phyloP scores from a whole-genome alignment of 495 filamentous ascomycete genomes.

The Xylaria curta region DNA sequence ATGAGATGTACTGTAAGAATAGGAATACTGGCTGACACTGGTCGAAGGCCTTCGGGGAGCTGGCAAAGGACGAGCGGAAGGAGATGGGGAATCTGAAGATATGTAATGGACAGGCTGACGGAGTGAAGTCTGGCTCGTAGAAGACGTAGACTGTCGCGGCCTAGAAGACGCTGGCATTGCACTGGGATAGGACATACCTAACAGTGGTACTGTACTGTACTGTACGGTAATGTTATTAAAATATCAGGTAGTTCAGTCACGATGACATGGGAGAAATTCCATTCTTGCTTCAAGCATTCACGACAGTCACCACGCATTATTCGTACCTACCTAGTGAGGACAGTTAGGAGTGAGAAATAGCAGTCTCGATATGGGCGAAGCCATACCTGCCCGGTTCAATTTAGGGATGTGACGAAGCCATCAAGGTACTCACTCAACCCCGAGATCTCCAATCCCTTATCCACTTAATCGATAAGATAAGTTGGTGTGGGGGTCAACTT shows the following conservation, averaged over 20 bases:
- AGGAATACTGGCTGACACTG: slow-evolving; percentile 24
- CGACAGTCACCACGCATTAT: background rate
- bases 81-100: slow-evolving; percentile 29
- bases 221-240: background rate
- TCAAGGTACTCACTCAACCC: slow-evolving; percentile 13
- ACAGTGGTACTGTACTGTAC: background rate
- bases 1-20: slow-evolving; percentile 31
- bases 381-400: background rate
- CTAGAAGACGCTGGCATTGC: background rate
- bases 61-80: slow-evolving; percentile 9
- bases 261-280: background rate
- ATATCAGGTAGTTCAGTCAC: background rate
- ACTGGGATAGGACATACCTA: background rate
- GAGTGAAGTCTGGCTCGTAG: slow-evolving; percentile 2
- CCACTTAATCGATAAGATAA: slow-evolving; percentile 25
- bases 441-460: background rate
- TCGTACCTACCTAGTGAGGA: background rate
- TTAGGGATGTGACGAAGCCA: background rate
- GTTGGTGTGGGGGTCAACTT: slow-evolving; percentile 29
- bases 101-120: slow-evolving; percentile 21
- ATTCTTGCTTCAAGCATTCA: background rate
- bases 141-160: background rate
- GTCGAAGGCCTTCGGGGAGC: slow-evolving; percentile 20
- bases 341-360: background rate
- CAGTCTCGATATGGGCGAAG: slow-evolving; percentile 10